Evolutionary conservation across 805 yeast species (phyloP).

Genomic region (Candida parachauliodes): DNA sequence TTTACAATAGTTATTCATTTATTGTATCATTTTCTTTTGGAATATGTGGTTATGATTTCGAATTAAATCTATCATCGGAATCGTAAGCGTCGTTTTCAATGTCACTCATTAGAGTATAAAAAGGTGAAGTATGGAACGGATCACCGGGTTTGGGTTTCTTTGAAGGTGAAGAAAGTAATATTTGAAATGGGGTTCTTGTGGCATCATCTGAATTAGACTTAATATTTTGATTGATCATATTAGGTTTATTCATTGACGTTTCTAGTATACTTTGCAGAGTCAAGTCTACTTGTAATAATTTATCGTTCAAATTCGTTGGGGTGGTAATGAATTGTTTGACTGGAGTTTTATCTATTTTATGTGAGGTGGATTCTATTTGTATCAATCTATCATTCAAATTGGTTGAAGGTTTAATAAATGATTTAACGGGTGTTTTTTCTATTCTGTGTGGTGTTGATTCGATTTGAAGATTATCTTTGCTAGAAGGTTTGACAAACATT

Average conservation of each 20-base stretch:
- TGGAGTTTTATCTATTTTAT: neutral
- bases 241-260: no score
- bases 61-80: neutral
- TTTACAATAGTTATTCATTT: no score
- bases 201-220: no score
- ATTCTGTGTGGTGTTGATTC: conserved; percentile 26
- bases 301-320: neutral
- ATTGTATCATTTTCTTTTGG: no score
- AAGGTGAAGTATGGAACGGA: conserved; percentile 1
- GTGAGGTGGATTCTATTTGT: conserved; percentile 4
- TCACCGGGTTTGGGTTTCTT: conserved; percentile 6
- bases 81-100: conserved; percentile 1
- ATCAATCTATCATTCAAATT: neutral
- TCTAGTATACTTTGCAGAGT: no score
- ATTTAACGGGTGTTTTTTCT: neutral
- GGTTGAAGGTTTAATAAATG: neutral
- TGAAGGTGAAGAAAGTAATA: conserved; percentile 2
- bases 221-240: no score
- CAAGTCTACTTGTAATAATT: no score
- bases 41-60: no score
- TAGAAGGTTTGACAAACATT: no score
- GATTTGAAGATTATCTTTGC: no score
- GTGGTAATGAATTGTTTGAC: neutral
- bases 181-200: no score
- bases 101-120: conserved; percentile 1